Conservation (phyloP, 768 basidiomycete genomes). For the Mrakia blollopis region DNA sequence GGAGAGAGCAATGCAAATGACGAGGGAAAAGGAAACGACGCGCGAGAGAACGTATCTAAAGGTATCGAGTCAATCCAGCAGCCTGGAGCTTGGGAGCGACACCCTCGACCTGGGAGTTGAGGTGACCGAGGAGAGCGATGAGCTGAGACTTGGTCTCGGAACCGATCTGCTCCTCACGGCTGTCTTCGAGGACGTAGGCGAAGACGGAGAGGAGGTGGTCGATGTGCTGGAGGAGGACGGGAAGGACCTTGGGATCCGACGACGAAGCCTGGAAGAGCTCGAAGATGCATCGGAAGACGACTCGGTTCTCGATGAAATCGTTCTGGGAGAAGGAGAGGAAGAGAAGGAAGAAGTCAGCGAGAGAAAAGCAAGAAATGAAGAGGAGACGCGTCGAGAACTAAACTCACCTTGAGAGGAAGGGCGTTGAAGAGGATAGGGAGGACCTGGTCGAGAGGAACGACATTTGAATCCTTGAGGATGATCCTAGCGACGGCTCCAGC, state of each 20-base stretch:
- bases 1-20: background rate
- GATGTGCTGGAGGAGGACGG: conserved; percentile 56
- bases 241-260: conserved; percentile 58
- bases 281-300: conserved; percentile 85
- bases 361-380: background rate
- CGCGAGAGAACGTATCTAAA: background rate
- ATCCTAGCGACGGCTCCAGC: conserved; percentile 85
- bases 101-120: conserved; percentile 47
- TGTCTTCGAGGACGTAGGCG: conserved; percentile 73
- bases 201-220: conserved; percentile 76
- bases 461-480: conserved; percentile 69
- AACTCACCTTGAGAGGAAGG: conserved; percentile 61
- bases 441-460: conserved; percentile 84
- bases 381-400: background rate
- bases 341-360: background rate
- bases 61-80: conserved; percentile 18
- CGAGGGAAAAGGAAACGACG: background rate
- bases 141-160: conserved; percentile 73
- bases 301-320: conserved; percentile 83
- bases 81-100: conserved; percentile 26
- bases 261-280: conserved; percentile 66
- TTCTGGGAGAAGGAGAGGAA: conserved; percentile 44
- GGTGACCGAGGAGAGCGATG: conserved; percentile 62
- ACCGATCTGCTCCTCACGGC: conserved; percentile 60
- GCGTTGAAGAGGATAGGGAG: conserved; percentile 75